phyloP scores from a whole-genome alignment of 2,329 filamentous ascomycete species.

The Xylariaceae sp. region DNA sequence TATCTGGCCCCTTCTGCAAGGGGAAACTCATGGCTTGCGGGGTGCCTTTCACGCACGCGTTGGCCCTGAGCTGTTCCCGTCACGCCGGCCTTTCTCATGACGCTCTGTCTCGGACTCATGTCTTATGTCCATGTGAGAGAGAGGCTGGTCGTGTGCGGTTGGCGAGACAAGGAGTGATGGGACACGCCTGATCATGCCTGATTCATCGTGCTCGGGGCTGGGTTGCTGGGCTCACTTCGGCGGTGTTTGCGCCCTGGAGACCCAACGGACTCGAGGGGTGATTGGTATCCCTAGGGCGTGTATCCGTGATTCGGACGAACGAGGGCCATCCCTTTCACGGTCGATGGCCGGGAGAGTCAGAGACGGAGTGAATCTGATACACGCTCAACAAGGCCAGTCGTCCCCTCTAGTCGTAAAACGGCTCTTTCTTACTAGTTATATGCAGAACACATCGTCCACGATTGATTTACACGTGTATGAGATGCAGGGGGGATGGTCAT shows the following conservation, averaged over 20 bases:
- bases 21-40: slow-evolving; percentile 2
- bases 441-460: background rate
- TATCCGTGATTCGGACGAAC: too few species aligned
- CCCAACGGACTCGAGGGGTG: too few species aligned
- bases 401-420: background rate
- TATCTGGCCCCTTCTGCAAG: slow-evolving; percentile 10
- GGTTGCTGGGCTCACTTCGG: too few species aligned
- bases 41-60: too few species aligned
- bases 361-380: too few species aligned
- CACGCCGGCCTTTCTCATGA: slow-evolving; percentile 11
- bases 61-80: background rate
- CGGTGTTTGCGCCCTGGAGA: too few species aligned
- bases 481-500: background rate
- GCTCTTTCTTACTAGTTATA: background rate
- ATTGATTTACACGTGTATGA: background rate
- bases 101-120: slow-evolving; percentile 2
- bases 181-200: background rate
- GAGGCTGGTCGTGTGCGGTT: background rate
- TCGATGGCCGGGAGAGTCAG: too few species aligned
- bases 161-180: background rate
- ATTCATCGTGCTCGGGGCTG: background rate
- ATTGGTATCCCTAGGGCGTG: too few species aligned
- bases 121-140: slow-evolving; percentile 18
- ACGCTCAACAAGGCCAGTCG: too few species aligned
- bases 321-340: too few species aligned